Evolutionary conservation across 805 yeast species (phyloP), one percentile per base, ranked within the genome.

Genomic region (Hermanozyma aechmeae): DNA sequence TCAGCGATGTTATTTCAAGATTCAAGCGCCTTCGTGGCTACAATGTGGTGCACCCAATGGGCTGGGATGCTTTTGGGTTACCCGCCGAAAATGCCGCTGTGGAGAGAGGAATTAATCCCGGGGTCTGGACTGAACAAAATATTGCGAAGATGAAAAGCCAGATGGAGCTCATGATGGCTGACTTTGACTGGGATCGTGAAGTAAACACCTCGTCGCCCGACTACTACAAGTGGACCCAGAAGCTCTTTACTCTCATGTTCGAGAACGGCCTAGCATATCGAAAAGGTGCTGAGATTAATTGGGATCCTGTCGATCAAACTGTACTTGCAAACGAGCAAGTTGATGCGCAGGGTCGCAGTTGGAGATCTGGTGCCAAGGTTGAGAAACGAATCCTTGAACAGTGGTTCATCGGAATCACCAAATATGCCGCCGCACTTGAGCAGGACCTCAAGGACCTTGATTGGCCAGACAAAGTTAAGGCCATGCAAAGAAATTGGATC

Each of bases 1-100:
- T 92, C 17, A 76, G 87, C 42, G 98, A 92, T 52, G 79, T 76
- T 2, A 49, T 92, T 23, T 70, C 94, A 2, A 62, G 97, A 39
- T 89, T 71, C 51, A 71, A 83, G 39, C 63, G 92, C 38, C 68
- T 83, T 56, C 71, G 69, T 28, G 96, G 96, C 1, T 70, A 66
- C 41, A 58, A 76, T 22, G 95, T 89, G 10, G 64, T 89, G 2
- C 95, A 92, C 49, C 96, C 97, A 0, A 87, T 92, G 94, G 98
- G 98, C 0, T 92, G 96, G 96, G 98, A 92, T 61, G 95, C 97
- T 0, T 92, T 92, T 65, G 98, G 98, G 1, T 62, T 92, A 16
- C 98, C 98, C 0, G 98, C 98, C 1, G 98, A 92, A 51, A 92
- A 92, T 52, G 98, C 98, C 0, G 98, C 98, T 0, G 77, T 85